phyloP scores from a whole-genome alignment of 345 rosid genomes.

The Luvunga scandens region DNA sequence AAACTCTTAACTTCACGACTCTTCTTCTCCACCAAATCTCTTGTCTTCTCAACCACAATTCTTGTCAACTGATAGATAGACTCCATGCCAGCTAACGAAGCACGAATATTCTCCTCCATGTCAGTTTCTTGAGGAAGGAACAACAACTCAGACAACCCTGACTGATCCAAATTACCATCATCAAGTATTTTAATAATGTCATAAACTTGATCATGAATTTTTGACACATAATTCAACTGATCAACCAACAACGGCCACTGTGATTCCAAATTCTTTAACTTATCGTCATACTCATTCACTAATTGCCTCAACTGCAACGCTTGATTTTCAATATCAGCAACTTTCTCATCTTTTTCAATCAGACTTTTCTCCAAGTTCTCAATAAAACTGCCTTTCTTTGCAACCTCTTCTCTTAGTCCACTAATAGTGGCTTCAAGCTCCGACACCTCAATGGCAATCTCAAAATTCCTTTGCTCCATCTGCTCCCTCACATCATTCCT shows the following conservation, averaged over 20 bases:
- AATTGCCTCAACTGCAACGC: constrained; percentile 55
- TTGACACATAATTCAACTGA: constrained; percentile 79
- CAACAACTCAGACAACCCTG: constrained; percentile 75
- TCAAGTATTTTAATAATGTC: constrained; percentile 60
- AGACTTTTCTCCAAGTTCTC: constrained; percentile 58
- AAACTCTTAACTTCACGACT: constrained; percentile 56
- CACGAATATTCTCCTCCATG: constrained; percentile 80
- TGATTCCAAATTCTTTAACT: constrained; percentile 56
- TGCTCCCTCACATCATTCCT: constrained; percentile 89
- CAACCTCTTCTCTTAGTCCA: constrained; percentile 68
- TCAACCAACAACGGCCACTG: constrained; percentile 72
- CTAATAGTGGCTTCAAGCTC: constrained; percentile 85
- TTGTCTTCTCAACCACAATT: constrained; percentile 60
- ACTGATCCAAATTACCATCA: constrained; percentile 52
- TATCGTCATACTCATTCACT: constrained; percentile 71
- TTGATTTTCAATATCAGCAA: constrained; percentile 56
- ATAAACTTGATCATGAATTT: constrained; percentile 69
- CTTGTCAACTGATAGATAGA: constrained; percentile 68
- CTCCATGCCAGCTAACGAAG: constrained; percentile 91
- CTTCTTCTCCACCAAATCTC: constrained; percentile 63
- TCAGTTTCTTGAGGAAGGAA: constrained; percentile 84
- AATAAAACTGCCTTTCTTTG: constrained; percentile 42
- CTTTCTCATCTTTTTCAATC: constrained; percentile 56
- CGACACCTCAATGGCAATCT: constrained; percentile 97
- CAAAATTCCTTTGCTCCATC: constrained; percentile 92